These are phyloP conservation scores for Trametes versicolor DNA, from an alignment of 1,284 basidiomycete genomes.

Conservation along the genomic window DNA sequence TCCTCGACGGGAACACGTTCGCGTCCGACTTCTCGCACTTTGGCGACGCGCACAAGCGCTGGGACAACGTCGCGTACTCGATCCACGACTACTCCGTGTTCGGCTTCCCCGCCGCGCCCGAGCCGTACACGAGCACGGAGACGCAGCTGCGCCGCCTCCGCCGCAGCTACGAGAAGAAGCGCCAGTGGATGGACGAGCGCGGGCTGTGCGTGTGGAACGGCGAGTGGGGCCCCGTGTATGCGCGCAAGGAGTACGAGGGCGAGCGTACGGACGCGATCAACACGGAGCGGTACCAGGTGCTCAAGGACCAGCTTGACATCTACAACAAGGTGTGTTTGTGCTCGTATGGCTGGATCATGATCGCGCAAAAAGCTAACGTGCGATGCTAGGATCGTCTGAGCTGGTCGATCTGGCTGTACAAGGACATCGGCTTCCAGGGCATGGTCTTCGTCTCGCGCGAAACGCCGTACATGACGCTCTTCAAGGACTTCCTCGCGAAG, in stretches of 20 bases:
- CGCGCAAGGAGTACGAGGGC: constrained; percentile 67
- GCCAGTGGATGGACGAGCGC: constrained; percentile 71
- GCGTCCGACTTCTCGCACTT: constrained; percentile 80
- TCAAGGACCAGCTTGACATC: constrained; percentile 77
- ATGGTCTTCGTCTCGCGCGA: constrained; percentile 59
- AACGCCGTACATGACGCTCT: constrained; percentile 58
- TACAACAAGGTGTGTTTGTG: constrained; percentile 63
- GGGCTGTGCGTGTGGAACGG: constrained; percentile 82
- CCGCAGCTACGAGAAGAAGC: constrained; percentile 71
- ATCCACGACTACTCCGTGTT: constrained; percentile 81
- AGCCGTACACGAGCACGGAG: constrained; percentile 57
- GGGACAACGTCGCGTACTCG: constrained; percentile 75
- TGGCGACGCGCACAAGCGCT: constrained; percentile 55
- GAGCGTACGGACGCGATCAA: constrained; percentile 72
- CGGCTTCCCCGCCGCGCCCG: constrained; percentile 73
- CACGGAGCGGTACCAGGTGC: constrained; percentile 65
- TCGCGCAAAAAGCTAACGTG: neutral
- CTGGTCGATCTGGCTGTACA: constrained; percentile 71
- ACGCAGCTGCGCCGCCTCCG: constrained; percentile 62
- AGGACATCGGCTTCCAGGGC: constrained; percentile 66
- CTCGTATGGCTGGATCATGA: neutral
- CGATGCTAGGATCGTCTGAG: constrained; percentile 47
- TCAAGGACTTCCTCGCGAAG: constrained; percentile 58
- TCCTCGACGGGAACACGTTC: constrained; percentile 81
- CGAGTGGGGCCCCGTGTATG: constrained; percentile 80